Percentiles rank a stretch among this genome's conserved stretches.
Conservation (phyloP, 1,139 yeast genomes). For the Trichomonascaceae sp. region DNA sequence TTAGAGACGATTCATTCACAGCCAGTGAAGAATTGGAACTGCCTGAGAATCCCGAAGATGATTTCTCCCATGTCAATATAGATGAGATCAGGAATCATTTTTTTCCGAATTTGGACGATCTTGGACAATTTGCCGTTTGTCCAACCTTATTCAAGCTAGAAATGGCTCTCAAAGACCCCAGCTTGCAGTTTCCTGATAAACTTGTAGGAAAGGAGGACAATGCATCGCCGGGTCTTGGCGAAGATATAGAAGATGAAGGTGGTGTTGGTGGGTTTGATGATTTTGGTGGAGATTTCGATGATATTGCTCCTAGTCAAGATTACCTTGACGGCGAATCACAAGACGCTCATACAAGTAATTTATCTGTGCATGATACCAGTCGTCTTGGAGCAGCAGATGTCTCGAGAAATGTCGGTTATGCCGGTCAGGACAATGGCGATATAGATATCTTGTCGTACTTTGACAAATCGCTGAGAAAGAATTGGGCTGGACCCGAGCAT, state of each 20-base stretch:
- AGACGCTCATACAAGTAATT: constrained; percentile 25
- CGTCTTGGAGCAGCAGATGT: neutral
- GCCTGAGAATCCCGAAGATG: constrained; percentile 20
- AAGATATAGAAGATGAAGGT: constrained; percentile 11
- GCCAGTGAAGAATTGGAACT: constrained; percentile 6
- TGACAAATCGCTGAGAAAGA: constrained; percentile 59
- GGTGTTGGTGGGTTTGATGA: constrained; percentile 19
- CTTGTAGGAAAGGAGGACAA: constrained; percentile 19
- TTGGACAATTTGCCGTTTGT: constrained; percentile 46
- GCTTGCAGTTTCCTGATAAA: constrained; percentile 17
- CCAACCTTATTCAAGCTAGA: constrained; percentile 58
- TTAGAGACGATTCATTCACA: constrained; percentile 11
- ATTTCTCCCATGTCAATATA: constrained; percentile 16
- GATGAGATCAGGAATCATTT: constrained; percentile 16
- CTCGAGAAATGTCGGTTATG: neutral
- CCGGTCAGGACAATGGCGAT: constrained; percentile 35
- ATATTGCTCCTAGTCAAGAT: neutral
- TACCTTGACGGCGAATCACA: constrained; percentile 16
- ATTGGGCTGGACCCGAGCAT: constrained; percentile 91
- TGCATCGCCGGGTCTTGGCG: constrained; percentile 9
- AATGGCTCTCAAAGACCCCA: constrained; percentile 49
- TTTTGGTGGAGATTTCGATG: constrained; percentile 14
- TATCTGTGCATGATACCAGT: neutral
- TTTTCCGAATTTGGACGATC: constrained; percentile 22
- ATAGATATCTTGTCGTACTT: constrained; percentile 73